Base-by-base conservation (phyloP, 2,329 filamentous ascomycete genomes). In the Colletotrichum sp. region DNA sequence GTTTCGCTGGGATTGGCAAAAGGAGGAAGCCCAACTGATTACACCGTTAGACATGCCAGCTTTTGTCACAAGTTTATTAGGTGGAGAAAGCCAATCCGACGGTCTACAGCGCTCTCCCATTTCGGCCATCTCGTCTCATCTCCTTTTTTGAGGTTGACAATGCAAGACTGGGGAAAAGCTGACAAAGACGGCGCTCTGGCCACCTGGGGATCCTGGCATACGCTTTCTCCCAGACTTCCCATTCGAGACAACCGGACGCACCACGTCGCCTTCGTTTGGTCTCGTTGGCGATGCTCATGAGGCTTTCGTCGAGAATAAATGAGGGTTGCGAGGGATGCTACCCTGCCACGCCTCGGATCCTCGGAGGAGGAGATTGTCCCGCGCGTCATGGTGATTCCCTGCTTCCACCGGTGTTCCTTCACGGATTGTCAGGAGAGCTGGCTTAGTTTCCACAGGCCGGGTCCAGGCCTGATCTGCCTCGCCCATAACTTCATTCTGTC, bases 1-100 rank as follows among this genome's bases (percentile, higher is more conserved):
- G 70, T 66, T 61, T 73, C 66, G 29, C 64, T 33, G 31, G n/a
- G 51, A 70, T 18, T 38, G 33, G 66, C 36, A 38, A 16, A 38
- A 16, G 18, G 8, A 38, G 36, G 16, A 12, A 55, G 61, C 71
- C 61, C 43, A 62, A 71, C 62, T 62, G 68, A 66, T 71, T 71
- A 31, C 51, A 68, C 61, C 68, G 71, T 55, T 73, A 29, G 55
- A 29, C 70, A 64, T 51, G 27, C 27, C 31, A 70, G 34, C 66
- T 70, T 66, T 62, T 62, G 70, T 67, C 70, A 73, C 73, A 75
- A 73, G 70, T 75, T 73, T 70, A 75, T 73, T 75, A 75, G 63
- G 71, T 75, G 73, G 73, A 15, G 62, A 72, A 66, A 66, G 67
- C 24, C 71, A 73, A 62, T 57, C n/a, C 61, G 57, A 24, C 6